phyloP scores from a whole-genome alignment of 345 rosid genomes.

The Lepidium sativum region DNA sequence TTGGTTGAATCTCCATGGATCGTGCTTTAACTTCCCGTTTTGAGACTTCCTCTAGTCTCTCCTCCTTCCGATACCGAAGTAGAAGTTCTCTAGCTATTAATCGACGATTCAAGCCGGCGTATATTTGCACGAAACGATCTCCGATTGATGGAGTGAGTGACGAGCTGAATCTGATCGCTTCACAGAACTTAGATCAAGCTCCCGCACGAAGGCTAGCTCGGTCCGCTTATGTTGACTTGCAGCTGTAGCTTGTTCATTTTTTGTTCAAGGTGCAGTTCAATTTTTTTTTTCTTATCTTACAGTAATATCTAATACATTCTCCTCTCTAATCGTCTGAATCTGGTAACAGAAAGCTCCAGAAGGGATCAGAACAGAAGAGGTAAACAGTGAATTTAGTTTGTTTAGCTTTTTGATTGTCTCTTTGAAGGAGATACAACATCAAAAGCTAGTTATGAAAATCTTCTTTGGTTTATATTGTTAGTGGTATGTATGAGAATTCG shows the following conservation, averaged over 20 bases:
- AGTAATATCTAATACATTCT: background rate
- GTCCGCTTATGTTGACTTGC: conserved; percentile 56
- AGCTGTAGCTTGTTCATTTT: conserved; percentile 73
- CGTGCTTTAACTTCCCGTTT: conserved; percentile 17
- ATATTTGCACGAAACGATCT: conserved; percentile 18
- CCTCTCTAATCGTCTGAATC: conserved; percentile 2
- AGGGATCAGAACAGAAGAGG: conserved; percentile 78
- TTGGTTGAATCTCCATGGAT: conserved; percentile 19
- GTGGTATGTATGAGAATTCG: no score
- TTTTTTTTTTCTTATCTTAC: background rate
- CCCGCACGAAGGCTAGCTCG: conserved; percentile 63
- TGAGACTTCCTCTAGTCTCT: background rate
- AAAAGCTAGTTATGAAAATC: background rate
- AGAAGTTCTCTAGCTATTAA: background rate
- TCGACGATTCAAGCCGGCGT: background rate
- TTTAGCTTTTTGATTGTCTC: background rate
- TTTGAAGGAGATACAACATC: background rate
- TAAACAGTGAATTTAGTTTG: conserved; percentile 20
- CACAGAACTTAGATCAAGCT: conserved; percentile 64
- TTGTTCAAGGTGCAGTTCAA: conserved; percentile 51
- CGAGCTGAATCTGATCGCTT: conserved; percentile 57
- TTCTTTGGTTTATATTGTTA: conserved; percentile 22
- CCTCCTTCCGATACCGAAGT: background rate
- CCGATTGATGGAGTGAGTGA: conserved; percentile 53
- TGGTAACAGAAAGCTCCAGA: conserved; percentile 58